Evolutionary conservation across 108 stramenopile species (phyloP), one percentile per base, ranked within the genome.

Genomic region (Pelagomonas calceolata): DNA sequence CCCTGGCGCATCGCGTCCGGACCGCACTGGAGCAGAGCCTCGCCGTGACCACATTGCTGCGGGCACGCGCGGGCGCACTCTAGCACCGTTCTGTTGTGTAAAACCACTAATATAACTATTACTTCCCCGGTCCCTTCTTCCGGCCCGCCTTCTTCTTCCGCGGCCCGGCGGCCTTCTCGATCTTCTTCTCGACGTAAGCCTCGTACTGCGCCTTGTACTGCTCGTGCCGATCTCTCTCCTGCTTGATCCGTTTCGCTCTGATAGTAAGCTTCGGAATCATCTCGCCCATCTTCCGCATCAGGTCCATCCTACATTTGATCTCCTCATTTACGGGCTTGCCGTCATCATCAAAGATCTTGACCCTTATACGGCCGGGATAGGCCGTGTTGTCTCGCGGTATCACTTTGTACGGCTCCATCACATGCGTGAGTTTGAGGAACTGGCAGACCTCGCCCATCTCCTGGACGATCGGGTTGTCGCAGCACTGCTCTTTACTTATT

Each of bases 61-160:
- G n/a, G n/a, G n/a, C n/a, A n/a, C n/a, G n/a, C n/a, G n/a, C n/a
- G n/a, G n/a, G n/a, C n/a, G n/a, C n/a, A n/a, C n/a, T n/a, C n/a
- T n/a, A n/a, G n/a, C n/a, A n/a, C n/a, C n/a, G n/a, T n/a, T n/a
- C n/a, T n/a, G n/a, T n/a, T n/a, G n/a, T n/a, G n/a, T n/a, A n/a
- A n/a, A n/a, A n/a, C n/a, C n/a, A n/a, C n/a, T n/a, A n/a, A n/a
- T n/a, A n/a, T n/a, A n/a, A n/a, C n/a, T n/a, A n/a, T n/a, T n/a
- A n/a, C n/a, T n/a, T n/a, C n/a, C n/a, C n/a, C n/a, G n/a, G n/a
- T n/a, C n/a, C n/a, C n/a, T n/a, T n/a, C n/a, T n/a, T n/a, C n/a
- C n/a, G n/a, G n/a, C n/a, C n/a, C n/a, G n/a, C n/a, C 67, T 68
- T 68, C 67, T 68, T 68, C 67, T 68, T 68, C 43, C 4, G 26